These are phyloP conservation scores for Petunia hybrid DNA, from an alignment of 305 asterid species.

Conservation along the genomic window DNA sequence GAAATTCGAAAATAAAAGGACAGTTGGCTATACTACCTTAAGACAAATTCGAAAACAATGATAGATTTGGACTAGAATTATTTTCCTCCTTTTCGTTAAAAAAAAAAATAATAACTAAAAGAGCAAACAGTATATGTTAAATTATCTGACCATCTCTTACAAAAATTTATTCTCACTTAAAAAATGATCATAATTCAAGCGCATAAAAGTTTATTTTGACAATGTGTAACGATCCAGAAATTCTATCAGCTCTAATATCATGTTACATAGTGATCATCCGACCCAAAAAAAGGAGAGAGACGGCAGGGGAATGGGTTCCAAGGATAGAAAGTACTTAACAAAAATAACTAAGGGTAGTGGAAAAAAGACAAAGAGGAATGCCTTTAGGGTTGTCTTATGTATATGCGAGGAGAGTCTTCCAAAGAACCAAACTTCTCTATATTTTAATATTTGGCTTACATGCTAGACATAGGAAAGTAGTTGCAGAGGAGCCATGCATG, in stretches of 20 bases:
- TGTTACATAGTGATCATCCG: no score
- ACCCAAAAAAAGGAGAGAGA: no score
- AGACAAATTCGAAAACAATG: no score
- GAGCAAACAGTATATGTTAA: background rate
- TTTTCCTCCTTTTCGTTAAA: background rate
- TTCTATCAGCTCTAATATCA: no score
- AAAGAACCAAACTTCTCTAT: background rate
- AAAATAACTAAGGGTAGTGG: no score
- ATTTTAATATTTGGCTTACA: background rate
- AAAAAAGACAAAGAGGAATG: background rate
- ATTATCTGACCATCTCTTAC: no score
- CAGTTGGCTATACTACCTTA: background rate
- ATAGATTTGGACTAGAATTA: background rate
- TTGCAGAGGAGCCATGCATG: constrained; percentile 23
- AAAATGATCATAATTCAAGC: no score
- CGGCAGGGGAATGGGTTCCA: no score
- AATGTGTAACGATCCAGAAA: no score
- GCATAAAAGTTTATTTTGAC: no score
- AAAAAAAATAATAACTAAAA: background rate
- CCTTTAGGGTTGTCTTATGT: constrained; percentile 27
- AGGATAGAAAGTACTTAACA: no score
- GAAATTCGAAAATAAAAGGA: background rate
- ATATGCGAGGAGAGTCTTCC: background rate
- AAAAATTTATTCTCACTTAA: no score
- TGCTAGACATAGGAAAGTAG: constrained; percentile 24